phyloP scores from a whole-genome alignment of 352 stramenopile species.

The Stephanocyclus meneghinianus region DNA sequence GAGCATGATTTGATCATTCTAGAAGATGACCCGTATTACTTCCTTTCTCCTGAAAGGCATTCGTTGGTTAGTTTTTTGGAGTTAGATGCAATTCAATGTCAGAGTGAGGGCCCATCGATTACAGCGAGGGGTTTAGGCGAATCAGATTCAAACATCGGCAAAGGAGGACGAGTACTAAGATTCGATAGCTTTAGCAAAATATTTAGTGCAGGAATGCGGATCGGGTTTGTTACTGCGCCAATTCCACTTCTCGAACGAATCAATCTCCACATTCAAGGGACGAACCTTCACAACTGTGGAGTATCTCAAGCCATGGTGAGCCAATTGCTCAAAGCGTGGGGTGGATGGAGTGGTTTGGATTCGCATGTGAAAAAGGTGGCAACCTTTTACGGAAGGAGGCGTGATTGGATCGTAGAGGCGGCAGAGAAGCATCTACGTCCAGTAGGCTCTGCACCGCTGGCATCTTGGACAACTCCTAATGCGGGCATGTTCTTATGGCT shows the following conservation, averaged over 20 bases:
- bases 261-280: conserved; percentile 70
- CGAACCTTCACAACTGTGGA: conserved; percentile 67
- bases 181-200: conserved; percentile 81
- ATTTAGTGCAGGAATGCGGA: conserved; percentile 64
- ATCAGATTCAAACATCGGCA: not conserved
- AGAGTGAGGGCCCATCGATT: not conserved
- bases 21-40: conserved; percentile 83
- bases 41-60: conserved; percentile 42
- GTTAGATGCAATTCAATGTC: conserved; percentile 47
- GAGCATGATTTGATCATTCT: conserved; percentile 75
- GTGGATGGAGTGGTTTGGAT: conserved; percentile 44
- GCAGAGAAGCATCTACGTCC: conserved; percentile 52
- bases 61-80: conserved; percentile 45
- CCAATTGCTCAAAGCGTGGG: conserved; percentile 64
- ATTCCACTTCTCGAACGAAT: conserved; percentile 62
- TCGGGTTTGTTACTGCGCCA: conserved; percentile 75
- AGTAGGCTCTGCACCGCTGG: conserved; percentile 33
- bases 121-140: not conserved
- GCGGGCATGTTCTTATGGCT: conserved; percentile 81
- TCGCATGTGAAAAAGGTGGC: conserved; percentile 52
- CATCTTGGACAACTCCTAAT: conserved; percentile 47
- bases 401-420: conserved; percentile 59
- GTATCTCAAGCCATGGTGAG: conserved; percentile 67
- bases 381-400: conserved; percentile 62
- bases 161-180: conserved; percentile 69